Conservation (phyloP, 73 alveolate species). For the Symbiodinium pilosum region DNA sequence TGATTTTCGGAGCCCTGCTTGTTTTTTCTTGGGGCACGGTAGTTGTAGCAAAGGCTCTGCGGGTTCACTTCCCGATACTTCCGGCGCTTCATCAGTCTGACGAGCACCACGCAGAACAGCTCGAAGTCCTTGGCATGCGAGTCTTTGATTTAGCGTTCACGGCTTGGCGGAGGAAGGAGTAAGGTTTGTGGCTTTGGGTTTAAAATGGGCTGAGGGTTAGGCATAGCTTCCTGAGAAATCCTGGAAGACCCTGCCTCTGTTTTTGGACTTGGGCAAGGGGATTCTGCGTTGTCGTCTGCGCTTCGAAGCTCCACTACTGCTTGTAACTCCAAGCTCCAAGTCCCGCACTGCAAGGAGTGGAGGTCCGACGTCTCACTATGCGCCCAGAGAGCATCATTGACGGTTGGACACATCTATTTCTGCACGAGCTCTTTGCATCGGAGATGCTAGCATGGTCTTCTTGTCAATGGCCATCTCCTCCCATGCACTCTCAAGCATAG, state of each 20-base stretch:
- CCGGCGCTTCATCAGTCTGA: slow-evolving; percentile 44
- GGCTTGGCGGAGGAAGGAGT: too few species aligned
- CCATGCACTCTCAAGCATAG: neutral
- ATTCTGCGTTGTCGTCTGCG: too few species aligned
- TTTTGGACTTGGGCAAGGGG: too few species aligned
- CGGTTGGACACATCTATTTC: neutral
- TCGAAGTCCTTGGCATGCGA: slow-evolving; percentile 39
- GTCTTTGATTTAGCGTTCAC: neutral
- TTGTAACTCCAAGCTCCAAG: too few species aligned
- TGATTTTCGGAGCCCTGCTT: too few species aligned
- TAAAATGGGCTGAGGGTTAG: too few species aligned
- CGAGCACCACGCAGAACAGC: slow-evolving; percentile 37
- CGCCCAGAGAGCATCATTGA: neutral
- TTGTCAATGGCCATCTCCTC: slow-evolving; percentile 6
- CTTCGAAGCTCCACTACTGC: too few species aligned
- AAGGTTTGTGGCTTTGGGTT: neutral
- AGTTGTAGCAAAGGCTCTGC: neutral
- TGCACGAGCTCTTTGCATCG: neutral
- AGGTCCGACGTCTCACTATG: too few species aligned
- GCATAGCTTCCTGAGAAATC: too few species aligned
- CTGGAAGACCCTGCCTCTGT: too few species aligned
- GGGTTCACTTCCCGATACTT: slow-evolving; percentile 24
- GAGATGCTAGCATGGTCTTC: neutral
- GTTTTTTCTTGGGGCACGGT: too few species aligned
- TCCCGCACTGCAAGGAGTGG: too few species aligned